A percentile compares a stretch with the other conserved stretches of the same genome.
These are phyloP conservation scores for Primulina tabacum DNA, from an alignment of 257 asterid species.

Conservation along the genomic window DNA sequence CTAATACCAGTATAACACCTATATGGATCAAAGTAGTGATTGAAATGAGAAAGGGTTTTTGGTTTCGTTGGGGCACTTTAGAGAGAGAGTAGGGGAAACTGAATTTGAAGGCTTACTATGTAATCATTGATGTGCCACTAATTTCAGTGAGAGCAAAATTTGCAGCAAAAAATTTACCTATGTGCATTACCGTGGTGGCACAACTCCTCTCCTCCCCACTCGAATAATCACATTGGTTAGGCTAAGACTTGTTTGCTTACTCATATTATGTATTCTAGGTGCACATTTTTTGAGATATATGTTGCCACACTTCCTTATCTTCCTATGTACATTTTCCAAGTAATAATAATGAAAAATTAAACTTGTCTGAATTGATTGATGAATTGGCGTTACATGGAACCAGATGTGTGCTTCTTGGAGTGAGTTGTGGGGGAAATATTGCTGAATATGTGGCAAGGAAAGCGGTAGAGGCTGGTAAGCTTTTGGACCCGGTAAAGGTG, in stretches of 20 bases:
- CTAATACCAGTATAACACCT: background rate
- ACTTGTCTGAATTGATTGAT: constrained; percentile 19
- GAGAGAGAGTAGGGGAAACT: background rate
- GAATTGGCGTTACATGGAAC: constrained; percentile 11
- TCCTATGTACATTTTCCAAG: background rate
- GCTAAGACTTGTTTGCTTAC: background rate
- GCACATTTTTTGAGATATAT: background rate
- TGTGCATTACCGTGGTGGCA: background rate
- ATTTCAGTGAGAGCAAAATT: background rate
- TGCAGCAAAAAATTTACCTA: background rate
- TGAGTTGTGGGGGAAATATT: constrained; percentile 90
- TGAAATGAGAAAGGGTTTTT: background rate
- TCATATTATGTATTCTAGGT: background rate
- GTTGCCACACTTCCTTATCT: background rate
- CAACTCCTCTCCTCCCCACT: background rate
- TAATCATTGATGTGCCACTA: background rate
- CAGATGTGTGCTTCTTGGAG: constrained; percentile 98
- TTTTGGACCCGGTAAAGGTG: constrained; percentile 61
- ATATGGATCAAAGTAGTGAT: background rate
- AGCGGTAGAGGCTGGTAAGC: constrained; percentile 75
- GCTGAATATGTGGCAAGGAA: constrained; percentile 72
- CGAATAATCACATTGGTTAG: background rate
- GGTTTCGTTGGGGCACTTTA: background rate
- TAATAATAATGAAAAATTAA: background rate
- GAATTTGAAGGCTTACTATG: background rate